Evolutionary conservation across 2,329 filamentous ascomycete species (phyloP), one percentile per base, ranked within the genome.

Genomic region (Sporothrix sp.): DNA sequence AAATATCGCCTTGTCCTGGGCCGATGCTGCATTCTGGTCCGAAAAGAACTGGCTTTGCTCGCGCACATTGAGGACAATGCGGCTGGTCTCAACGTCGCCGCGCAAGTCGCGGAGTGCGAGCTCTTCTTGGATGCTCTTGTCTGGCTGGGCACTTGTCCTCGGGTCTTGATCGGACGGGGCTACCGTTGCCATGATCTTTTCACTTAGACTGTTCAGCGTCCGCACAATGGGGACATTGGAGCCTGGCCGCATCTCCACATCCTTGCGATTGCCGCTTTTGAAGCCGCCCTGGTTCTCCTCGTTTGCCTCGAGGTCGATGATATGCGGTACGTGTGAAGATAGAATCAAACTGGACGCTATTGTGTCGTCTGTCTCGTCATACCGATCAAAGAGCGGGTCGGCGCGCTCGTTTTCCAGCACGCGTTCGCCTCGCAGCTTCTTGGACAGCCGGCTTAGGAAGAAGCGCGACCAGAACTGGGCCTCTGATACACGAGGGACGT

Each of bases 211-310:
- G 64, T 98, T 98, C 51, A 98, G 71, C 0, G 87, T 89, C 55
- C 85, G 82, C 56, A 97, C 84, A 55, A 97, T 94, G 10, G 89
- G 90, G 2, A 93, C 83, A 62, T 93, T 91, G 40, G 78, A 71
- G 10, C 81, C 75, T 2, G 89, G 88, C 30, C 87, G 79, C 88
- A 97, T 96, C 57, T 94, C 93, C 32, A 85, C 70, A 63, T 97
- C 89, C 50, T 91, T 88, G 48, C 84, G 76, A 64, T 98, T 97
- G 45, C 93, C 93, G 54, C 76, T 69, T 60, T 77, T 83, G 61
- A 84, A 79, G 48, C 90, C 87, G 58, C 89, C 94, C 65, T 95
- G 83, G 61, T 98, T 91, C 65, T 93, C 87, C 67, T 97, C 93
- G 62, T 98, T 98, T 27, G 85, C 93, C 62, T 91, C 87, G 23